These are phyloP conservation scores for Suillus lakei DNA, from an alignment of 768 basidiomycete genomes.

Conservation along the genomic window DNA sequence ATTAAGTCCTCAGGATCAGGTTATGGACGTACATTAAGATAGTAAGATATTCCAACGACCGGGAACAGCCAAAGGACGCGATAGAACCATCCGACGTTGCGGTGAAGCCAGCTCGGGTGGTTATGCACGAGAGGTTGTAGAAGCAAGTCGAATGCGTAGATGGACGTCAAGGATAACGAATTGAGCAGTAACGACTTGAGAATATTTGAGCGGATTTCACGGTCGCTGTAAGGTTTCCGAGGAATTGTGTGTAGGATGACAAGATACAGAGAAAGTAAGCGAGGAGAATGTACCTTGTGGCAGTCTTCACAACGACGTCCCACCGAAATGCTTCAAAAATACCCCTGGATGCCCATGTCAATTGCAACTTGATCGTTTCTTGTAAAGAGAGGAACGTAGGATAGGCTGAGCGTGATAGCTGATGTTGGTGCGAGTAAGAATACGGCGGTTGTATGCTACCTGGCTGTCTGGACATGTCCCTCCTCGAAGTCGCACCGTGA, in stretches of 20 bases:
- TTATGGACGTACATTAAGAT: conserved; percentile 70
- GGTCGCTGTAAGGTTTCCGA: conserved; percentile 53
- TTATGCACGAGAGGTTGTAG: conserved; percentile 69
- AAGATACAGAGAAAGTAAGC: conserved; percentile 12
- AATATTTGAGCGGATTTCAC: conserved; percentile 74
- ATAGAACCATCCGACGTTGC: conserved; percentile 78
- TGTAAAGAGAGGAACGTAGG: conserved; percentile 70
- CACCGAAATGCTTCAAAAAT: conserved; percentile 76
- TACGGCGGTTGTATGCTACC: conserved; percentile 28
- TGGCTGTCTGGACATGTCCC: conserved; percentile 30
- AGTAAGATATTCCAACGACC: conserved; percentile 74
- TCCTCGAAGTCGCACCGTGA: not conserved
- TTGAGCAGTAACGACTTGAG: conserved; percentile 81
- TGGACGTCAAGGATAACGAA: conserved; percentile 67
- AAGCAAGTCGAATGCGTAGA: conserved; percentile 77
- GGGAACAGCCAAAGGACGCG: conserved; percentile 82
- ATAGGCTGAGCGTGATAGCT: conserved; percentile 58
- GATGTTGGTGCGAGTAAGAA: conserved; percentile 23
- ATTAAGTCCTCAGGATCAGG: not conserved
- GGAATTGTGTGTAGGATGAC: conserved; percentile 14
- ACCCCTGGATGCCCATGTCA: conserved; percentile 61
- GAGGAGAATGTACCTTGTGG: conserved; percentile 54
- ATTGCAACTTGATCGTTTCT: conserved; percentile 63
- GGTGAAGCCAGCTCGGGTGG: conserved; percentile 68
- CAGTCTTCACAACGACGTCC: conserved; percentile 62